These are phyloP conservation scores for Epicoccum sorghinum DNA, from an alignment of 2,329 filamentous ascomycete genomes.

Conservation along the genomic window DNA sequence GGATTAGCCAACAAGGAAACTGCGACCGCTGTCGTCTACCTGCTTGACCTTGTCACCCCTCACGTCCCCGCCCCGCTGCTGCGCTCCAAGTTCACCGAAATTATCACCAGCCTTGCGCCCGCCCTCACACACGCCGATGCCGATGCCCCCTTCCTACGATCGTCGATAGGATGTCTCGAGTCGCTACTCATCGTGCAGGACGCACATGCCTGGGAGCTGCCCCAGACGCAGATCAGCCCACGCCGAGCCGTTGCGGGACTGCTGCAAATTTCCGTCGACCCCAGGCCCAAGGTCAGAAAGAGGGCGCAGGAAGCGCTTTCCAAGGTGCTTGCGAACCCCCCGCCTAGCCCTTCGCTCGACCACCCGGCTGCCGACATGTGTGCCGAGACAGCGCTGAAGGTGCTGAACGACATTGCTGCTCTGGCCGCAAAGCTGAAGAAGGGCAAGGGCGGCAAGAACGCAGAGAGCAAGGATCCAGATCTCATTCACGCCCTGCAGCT, in stretches of 20 bases:
- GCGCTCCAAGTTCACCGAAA: slow-evolving; percentile 92
- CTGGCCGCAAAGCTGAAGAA: slow-evolving; percentile 74
- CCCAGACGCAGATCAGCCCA: slow-evolving; percentile 81
- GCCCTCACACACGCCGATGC: slow-evolving; percentile 79
- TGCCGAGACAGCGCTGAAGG: slow-evolving; percentile 85
- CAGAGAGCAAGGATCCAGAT: slow-evolving; percentile 73
- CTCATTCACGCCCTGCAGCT: slow-evolving; percentile 92
- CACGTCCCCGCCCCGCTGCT: slow-evolving; percentile 85
- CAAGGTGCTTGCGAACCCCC: slow-evolving; percentile 81
- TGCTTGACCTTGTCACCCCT: slow-evolving; percentile 89
- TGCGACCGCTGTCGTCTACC: slow-evolving; percentile 86
- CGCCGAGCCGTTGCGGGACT: slow-evolving; percentile 86
- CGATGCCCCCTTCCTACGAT: slow-evolving; percentile 83
- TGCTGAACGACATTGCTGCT: slow-evolving; percentile 76
- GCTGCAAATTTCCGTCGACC: slow-evolving; percentile 82
- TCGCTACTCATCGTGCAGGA: slow-evolving; percentile 91
- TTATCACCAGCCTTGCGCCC: slow-evolving; percentile 84
- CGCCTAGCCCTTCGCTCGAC: slow-evolving; percentile 88
- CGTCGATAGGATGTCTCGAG: slow-evolving; percentile 91
- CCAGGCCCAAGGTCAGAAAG: slow-evolving; percentile 91
- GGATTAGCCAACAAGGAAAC: slow-evolving; percentile 80
- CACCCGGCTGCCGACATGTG: slow-evolving; percentile 97
- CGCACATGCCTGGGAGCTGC: slow-evolving; percentile 82
- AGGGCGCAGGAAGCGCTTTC: slow-evolving; percentile 87
- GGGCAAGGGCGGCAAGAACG: slow-evolving; percentile 57